These are phyloP conservation scores for Venustampulla echinocandica DNA, from an alignment of 495 filamentous ascomycete genomes.

Conservation along the genomic window DNA sequence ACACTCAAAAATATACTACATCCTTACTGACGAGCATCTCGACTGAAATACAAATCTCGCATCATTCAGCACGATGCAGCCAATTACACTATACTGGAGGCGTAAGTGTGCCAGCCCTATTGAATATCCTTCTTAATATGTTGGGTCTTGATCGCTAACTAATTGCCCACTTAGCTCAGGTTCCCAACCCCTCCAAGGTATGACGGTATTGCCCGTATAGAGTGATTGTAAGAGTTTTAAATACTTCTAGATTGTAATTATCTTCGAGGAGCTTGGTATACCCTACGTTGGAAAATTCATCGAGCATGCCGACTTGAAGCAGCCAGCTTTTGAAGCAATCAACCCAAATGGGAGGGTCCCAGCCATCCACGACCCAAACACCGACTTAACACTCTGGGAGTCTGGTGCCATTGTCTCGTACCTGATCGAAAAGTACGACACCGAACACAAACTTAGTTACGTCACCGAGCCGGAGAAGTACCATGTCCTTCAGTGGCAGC, in stretches of 20 bases:
- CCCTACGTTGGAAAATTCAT: slow-evolving; percentile 40
- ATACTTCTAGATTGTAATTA: slow-evolving; percentile 49
- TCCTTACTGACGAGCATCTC: no score
- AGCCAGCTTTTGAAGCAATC: slow-evolving; percentile 23
- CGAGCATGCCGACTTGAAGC: slow-evolving; percentile 36
- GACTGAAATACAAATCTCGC: no score
- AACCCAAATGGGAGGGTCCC: slow-evolving; percentile 34
- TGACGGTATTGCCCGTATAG: no score
- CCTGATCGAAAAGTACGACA: slow-evolving; percentile 57
- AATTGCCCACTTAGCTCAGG: no score
- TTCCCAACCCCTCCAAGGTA: no score
- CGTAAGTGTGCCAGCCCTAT: no score
- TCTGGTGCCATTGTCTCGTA: slow-evolving; percentile 61
- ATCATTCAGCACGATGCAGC: no score
- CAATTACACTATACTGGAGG: no score
- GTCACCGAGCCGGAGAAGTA: slow-evolving; percentile 28
- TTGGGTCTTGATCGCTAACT: no score
- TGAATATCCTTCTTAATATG: no score
- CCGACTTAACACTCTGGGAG: slow-evolving; percentile 23
- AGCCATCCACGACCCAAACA: slow-evolving; percentile 36
- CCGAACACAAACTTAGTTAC: slow-evolving; percentile 44
- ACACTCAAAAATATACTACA: no score
- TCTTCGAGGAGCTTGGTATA: slow-evolving; percentile 55
- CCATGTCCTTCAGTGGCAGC: slow-evolving; percentile 30
- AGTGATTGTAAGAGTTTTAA: no score